These are phyloP conservation scores for Thraustochytrium sp. DNA, from an alignment of 352 stramenopile genomes.

Conservation along the genomic window DNA sequence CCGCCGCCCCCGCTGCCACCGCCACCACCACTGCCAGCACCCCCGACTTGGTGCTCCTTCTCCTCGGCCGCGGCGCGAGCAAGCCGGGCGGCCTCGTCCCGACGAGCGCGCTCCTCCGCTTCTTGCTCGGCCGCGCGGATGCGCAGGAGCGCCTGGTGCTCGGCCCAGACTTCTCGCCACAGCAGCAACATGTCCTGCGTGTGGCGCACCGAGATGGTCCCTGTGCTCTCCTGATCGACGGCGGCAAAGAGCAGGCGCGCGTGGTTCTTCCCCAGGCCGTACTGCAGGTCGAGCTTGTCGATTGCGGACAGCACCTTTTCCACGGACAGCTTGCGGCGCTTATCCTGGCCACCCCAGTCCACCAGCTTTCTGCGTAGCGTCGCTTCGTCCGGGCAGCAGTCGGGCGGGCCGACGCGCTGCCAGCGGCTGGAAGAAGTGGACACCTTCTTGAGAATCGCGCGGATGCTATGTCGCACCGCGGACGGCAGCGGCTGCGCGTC, in stretches of 20 bases:
- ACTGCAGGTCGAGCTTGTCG: not conserved
- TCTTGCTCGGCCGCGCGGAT: not conserved
- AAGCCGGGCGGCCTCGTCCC: not conserved
- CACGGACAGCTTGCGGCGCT: not conserved
- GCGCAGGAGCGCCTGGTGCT: not conserved
- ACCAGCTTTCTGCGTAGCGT: not conserved
- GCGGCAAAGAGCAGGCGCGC: slow-evolving; percentile 27
- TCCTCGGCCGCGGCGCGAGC: too few relatives aligned
- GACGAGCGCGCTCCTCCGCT: not conserved
- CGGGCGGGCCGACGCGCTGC: not conserved
- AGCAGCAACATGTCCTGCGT: slow-evolving; percentile 9
- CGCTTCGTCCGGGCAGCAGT: not conserved
- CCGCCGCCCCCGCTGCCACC: too few relatives aligned
- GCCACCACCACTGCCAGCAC: too few relatives aligned
- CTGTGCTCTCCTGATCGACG: slow-evolving; percentile 3
- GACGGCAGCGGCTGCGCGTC: not conserved
- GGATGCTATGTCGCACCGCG: not conserved
- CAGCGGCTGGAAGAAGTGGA: not conserved
- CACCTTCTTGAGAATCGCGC: not conserved
- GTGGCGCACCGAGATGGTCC: slow-evolving; percentile 1
- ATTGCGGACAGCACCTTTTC: not conserved
- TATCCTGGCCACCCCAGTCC: not conserved
- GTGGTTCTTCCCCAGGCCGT: slow-evolving; percentile 14
- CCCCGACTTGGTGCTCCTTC: too few relatives aligned
- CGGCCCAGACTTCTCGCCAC: slow-evolving; percentile 14